Percentiles rank a stretch among this genome's conserved stretches.
These are phyloP conservation scores for Pseudogymnoascus sp. DNA, from an alignment of 2,329 filamentous ascomycete genomes.

Conservation along the genomic window DNA sequence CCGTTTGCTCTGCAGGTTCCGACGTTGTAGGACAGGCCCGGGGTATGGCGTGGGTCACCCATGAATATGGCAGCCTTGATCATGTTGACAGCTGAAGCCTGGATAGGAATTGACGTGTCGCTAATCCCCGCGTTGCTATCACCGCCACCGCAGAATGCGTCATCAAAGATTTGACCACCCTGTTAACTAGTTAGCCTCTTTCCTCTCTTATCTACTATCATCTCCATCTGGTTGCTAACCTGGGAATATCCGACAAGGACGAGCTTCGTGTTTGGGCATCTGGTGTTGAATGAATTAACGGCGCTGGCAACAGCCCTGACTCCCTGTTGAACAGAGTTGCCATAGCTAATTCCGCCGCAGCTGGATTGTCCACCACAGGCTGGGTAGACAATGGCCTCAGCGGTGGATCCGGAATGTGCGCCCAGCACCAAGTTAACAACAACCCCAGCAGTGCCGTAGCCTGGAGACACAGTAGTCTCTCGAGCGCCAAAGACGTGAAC, in stretches of 20 bases:
- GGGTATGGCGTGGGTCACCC: slow-evolving; percentile 51
- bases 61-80: slow-evolving; percentile 59
- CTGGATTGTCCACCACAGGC: slow-evolving; percentile 52
- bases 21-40: slow-evolving; percentile 49
- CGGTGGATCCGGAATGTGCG: slow-evolving; percentile 41
- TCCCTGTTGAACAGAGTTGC: slow-evolving; percentile 48
- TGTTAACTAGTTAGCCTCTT: slow-evolving; percentile 21
- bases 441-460: slow-evolving; percentile 42
- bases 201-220: neutral
- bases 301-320: slow-evolving; percentile 49
- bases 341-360: slow-evolving; percentile 53
- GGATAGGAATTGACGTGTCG: slow-evolving; percentile 36
- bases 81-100: slow-evolving; percentile 39
- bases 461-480: slow-evolving; percentile 39
- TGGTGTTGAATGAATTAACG: slow-evolving; percentile 48
- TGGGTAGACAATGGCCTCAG: slow-evolving; percentile 49
- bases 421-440: slow-evolving; percentile 42
- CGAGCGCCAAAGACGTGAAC: slow-evolving; percentile 44
- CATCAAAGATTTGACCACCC: slow-evolving; percentile 55
- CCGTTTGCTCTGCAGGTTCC: slow-evolving; percentile 51
- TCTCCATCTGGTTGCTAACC: slow-evolving; percentile 27
- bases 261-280: slow-evolving; percentile 48
- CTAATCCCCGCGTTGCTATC: slow-evolving; percentile 38
- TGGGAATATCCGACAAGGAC: slow-evolving; percentile 57
- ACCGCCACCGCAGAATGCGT: slow-evolving; percentile 50